Evolutionary conservation across 2,329 filamentous ascomycete genomes (phyloP), one percentile per base, ranked within the genome.

Genomic region (Incumbomyces delicatus): DNA sequence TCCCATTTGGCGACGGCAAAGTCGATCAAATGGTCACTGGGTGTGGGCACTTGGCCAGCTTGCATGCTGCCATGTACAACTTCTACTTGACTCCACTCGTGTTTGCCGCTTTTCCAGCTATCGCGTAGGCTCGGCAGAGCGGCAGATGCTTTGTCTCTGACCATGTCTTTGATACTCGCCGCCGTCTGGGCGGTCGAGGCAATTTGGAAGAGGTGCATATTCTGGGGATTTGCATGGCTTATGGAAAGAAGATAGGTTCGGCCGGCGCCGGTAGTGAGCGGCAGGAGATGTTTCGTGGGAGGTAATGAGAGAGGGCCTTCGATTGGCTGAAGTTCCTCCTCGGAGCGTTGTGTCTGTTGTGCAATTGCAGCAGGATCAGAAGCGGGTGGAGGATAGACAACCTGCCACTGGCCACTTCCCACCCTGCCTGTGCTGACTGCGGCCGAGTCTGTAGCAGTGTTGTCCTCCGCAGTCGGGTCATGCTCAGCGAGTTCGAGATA

Each of bases 241-340:
- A 35, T 10, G n/a, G n/a, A 16, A 10, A 51, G 12, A 22, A 53
- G 39, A 36, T 51, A 52, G 16, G 38, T 22, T 18, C 51, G 46
- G 10, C 51, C 51, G 1, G 48, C 40, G 11, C 51, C 51, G n/a
- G 51, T 51, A 2, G 49, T 51, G 38, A 53, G 35, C 10, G 51
- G 49, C 14, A 50, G 30, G 2, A 31, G 10, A 40, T 50, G 39
- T 17, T 36, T 40, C 17, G 47, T 46, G 10, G 51, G 51, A 27
- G 22, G 22, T 8, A 27, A 27, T 4, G 22, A 27, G 22, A 27
- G 22, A 27, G 22, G 4, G 4, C 22, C 22, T 27, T 27, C 22
- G 22, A 27, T 27, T 27, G 22, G 8, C 8, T 4, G 22, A n/a
- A n/a, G n/a, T n/a, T n/a, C n/a, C n/a, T 8, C 22, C 22, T 27